A percentile compares a stretch with the other conserved stretches of the same genome.
Evolutionary conservation across 1,284 basidiomycete genomes (phyloP).

Genomic region (Neonothopanus nambi): DNA sequence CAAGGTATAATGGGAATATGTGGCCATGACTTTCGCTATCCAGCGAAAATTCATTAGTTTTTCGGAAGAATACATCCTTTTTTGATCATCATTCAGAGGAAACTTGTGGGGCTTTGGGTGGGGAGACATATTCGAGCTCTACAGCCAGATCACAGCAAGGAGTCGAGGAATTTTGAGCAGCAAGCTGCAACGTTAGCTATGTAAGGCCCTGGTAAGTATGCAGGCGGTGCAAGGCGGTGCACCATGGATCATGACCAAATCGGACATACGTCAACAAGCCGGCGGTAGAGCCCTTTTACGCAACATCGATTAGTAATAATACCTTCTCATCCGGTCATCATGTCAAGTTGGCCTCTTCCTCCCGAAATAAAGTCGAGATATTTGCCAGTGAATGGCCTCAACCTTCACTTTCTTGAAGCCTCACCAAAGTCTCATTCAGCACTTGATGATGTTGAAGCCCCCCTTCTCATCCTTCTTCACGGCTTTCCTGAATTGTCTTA

Average conservation of each 20-base stretch:
- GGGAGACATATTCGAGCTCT: too few species aligned
- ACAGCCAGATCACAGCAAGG: conserved; percentile 41
- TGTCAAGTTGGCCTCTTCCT: background rate
- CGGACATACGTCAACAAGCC: background rate
- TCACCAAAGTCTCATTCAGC: conserved; percentile 23
- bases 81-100: conserved; percentile 32
- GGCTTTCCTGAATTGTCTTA: conserved; percentile 68
- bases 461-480: conserved; percentile 59
- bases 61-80: conserved; percentile 48
- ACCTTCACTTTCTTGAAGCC: conserved; percentile 55
- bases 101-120: background rate
- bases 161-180: conserved; percentile 62
- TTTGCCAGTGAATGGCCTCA: conserved; percentile 38
- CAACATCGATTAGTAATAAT: too few species aligned
- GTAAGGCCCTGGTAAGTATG: too few species aligned
- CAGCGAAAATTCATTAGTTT: conserved; percentile 51
- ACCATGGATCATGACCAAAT: background rate
- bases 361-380: conserved; percentile 5
- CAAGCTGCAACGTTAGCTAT: too few species aligned
- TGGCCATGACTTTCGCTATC: conserved; percentile 46
- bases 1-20: conserved; percentile 40
- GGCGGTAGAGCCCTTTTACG: too few species aligned
- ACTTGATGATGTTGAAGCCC: conserved; percentile 30
- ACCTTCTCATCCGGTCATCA: too few species aligned
- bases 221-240: background rate